Evolutionary conservation across 352 stramenopile genomes (phyloP).

Genomic region (Phytopythium delawarense): DNA sequence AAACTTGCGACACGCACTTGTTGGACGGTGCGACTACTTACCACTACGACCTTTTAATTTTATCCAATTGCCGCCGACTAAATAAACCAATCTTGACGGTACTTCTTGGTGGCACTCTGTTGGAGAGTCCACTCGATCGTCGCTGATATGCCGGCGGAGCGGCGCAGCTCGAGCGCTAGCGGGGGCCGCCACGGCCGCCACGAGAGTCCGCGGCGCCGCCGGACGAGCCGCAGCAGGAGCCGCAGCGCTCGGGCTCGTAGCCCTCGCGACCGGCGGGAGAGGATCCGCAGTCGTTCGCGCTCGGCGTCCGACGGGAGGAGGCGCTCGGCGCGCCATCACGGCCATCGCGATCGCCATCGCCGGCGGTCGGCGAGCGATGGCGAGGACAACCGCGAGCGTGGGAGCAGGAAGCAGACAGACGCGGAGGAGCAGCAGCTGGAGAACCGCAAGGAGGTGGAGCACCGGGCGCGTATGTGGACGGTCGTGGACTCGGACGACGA

Average conservation of each 20-base stretch:
- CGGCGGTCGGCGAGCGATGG: not conserved
- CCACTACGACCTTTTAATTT: not conserved
- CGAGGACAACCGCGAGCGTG: not conserved
- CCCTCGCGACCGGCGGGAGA: not conserved
- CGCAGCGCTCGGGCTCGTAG: constrained; percentile 7
- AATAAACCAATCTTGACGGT: not conserved
- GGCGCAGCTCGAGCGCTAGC: not conserved
- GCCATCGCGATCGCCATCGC: not conserved
- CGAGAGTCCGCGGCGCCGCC: constrained; percentile 5
- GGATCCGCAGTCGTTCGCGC: constrained; percentile 2
- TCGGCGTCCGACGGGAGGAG: not conserved
- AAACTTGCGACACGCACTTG: constrained; percentile 3
- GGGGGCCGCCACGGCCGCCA: not conserved
- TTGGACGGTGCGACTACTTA: not conserved
- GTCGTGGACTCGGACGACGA: constrained; percentile 33
- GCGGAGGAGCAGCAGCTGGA: constrained; percentile 21
- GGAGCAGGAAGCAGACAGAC: not conserved
- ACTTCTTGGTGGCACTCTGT: not conserved
- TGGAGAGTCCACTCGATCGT: not conserved
- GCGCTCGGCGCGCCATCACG: not conserved
- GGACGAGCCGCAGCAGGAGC: constrained; percentile 8
- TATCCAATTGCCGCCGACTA: not conserved
- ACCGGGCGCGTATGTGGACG: constrained; percentile 41
- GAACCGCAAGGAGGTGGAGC: constrained; percentile 33
- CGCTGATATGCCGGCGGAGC: not conserved